Percentiles rank a stretch among this genome's conserved stretches.
Evolutionary conservation across 768 basidiomycete genomes (phyloP).

Genomic region (Filobasidium wieringae): DNA sequence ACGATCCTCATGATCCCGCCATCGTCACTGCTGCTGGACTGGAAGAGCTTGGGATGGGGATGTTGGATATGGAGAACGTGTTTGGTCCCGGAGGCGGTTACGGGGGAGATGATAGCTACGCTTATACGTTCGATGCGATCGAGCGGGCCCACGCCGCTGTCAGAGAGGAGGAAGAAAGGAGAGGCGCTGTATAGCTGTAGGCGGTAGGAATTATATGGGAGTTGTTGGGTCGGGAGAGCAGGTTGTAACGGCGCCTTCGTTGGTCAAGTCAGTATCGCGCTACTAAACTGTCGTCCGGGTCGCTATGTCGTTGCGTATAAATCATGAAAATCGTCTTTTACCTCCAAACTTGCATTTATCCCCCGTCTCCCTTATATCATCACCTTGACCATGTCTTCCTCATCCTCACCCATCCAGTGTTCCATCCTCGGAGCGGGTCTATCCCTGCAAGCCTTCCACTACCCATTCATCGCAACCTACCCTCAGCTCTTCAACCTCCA

Average conservation of each 20-base stretch:
- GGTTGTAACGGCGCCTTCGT: too few species aligned
- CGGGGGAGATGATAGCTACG: background rate
- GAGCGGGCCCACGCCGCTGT: background rate
- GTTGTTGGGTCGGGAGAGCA: too few species aligned
- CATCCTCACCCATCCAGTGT: background rate
- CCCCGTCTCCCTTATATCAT: too few species aligned
- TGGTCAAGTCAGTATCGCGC: too few species aligned
- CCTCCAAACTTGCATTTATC: too few species aligned
- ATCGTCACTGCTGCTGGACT: background rate
- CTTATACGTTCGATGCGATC: background rate
- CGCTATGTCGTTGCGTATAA: too few species aligned
- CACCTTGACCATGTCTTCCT: too few species aligned
- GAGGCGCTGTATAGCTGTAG: too few species aligned
- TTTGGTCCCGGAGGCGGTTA: background rate
- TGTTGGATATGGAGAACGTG: background rate
- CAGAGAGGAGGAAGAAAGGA: background rate
- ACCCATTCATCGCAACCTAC: conserved; percentile 63
- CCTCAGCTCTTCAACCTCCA: conserved; percentile 59
- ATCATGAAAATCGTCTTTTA: too few species aligned
- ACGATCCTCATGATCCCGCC: background rate
- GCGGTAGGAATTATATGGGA: too few species aligned
- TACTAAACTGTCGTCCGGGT: too few species aligned
- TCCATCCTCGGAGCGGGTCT: conserved; percentile 36
- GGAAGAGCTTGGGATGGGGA: background rate
- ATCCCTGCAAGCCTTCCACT: conserved; percentile 64